A percentile compares a stretch with the other conserved stretches of the same genome.
Evolutionary conservation across 1,284 basidiomycete genomes (phyloP).

Genomic region (Jaminaea rosea): DNA sequence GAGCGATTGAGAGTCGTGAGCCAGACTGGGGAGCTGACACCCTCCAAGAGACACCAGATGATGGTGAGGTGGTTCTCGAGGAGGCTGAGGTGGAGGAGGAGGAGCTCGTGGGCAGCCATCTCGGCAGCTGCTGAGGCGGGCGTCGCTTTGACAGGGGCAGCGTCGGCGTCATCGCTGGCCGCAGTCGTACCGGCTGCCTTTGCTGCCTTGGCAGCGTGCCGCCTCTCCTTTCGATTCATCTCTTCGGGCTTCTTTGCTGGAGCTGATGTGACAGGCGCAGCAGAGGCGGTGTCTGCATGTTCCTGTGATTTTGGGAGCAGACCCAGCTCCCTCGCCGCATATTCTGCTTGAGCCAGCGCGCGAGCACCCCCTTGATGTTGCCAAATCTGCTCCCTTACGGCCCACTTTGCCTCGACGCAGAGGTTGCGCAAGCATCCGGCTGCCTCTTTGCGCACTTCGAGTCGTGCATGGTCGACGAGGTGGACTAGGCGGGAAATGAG

Average conservation of each 20-base stretch:
- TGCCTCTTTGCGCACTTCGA: slow-evolving; percentile 39
- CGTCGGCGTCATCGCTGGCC: not conserved
- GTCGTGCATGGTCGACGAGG: slow-evolving; percentile 24
- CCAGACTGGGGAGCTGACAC: not conserved
- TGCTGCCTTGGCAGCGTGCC: slow-evolving; percentile 28
- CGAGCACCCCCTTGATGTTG: slow-evolving; percentile 15
- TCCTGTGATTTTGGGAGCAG: not conserved
- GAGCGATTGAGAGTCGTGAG: not conserved
- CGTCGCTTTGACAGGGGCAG: slow-evolving; percentile 8
- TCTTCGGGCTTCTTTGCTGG: slow-evolving; percentile 32
- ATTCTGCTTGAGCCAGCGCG: slow-evolving; percentile 3
- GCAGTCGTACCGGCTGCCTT: slow-evolving; percentile 1
- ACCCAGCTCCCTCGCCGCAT: not conserved
- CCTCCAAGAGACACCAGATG: slow-evolving; percentile 7
- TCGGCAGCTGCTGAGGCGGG: slow-evolving; percentile 9
- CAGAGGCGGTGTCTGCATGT: not conserved
- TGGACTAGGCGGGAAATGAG: slow-evolving; percentile 30
- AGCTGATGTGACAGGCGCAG: not conserved
- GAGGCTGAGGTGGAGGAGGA: not conserved
- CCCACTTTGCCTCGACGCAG: slow-evolving; percentile 26
- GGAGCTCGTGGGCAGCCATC: slow-evolving; percentile 1
- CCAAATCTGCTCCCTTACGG: slow-evolving; percentile 8
- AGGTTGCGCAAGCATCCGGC: slow-evolving; percentile 42
- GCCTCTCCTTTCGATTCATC: slow-evolving; percentile 45
- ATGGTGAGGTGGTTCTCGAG: slow-evolving; percentile 8